A percentile compares a stretch with the other conserved stretches of the same genome.
phyloP scores from a whole-genome alignment of 129 eudicot genomes.

The Lactuca saligna region DNA sequence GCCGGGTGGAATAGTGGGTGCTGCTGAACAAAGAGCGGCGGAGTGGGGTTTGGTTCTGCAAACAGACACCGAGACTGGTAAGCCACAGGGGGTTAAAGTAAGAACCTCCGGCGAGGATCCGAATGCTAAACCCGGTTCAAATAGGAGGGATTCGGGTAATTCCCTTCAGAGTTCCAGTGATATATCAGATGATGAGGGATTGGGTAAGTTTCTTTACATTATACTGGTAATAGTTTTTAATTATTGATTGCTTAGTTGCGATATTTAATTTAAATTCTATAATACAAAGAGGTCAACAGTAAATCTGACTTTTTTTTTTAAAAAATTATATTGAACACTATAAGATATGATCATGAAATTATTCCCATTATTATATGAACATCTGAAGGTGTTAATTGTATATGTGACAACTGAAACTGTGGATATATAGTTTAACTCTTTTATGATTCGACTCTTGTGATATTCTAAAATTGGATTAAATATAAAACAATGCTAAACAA shows the following conservation, averaged over 20 bases:
- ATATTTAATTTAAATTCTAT: no score
- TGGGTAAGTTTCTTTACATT: slow-evolving; percentile 27
- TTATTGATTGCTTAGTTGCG: neutral
- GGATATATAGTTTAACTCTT: no score
- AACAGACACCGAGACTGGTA: slow-evolving; percentile 81
- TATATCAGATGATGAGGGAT: slow-evolving; percentile 67
- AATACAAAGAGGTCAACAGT: no score
- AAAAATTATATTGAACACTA: neutral
- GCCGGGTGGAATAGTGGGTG: slow-evolving; percentile 46
- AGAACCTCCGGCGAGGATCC: slow-evolving; percentile 85
- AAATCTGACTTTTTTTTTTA: neutral
- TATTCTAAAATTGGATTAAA: no score
- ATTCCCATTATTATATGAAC: no score
- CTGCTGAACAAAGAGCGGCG: slow-evolving; percentile 90
- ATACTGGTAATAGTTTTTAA: no score
- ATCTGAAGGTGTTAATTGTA: no score
- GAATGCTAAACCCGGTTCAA: slow-evolving; percentile 38
- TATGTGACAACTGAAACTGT: no score
- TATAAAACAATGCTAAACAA: no score
- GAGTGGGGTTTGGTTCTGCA: slow-evolving; percentile 96
- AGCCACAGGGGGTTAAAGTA: slow-evolving; percentile 72
- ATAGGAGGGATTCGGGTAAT: slow-evolving; percentile 72
- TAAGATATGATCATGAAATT: no score
- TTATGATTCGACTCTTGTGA: no score
- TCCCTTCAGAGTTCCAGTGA: slow-evolving; percentile 82